A percentile compares a stretch with the other conserved stretches of the same genome.
These are phyloP conservation scores for Phytophthora fragariae DNA, from an alignment of 352 stramenopile species.

Conservation along the genomic window DNA sequence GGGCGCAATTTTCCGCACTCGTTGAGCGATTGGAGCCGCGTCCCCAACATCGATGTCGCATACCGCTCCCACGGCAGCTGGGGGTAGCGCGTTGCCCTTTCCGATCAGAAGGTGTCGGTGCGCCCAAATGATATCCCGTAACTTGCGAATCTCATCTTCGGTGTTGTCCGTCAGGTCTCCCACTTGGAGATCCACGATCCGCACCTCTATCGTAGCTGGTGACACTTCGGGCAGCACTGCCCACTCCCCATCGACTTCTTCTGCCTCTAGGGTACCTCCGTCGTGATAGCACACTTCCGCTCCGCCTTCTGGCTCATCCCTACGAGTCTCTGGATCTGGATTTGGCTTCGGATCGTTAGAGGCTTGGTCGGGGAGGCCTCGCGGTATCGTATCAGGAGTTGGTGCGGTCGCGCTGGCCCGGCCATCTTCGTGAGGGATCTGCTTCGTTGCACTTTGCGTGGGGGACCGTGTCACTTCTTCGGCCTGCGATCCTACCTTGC, in stretches of 20 bases:
- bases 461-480: no score
- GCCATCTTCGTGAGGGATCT: no score
- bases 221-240: slow-evolving; percentile 30
- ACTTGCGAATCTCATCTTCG: slow-evolving; percentile 19
- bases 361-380: no score
- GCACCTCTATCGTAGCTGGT: slow-evolving; percentile 3
- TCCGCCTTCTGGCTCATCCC: no score
- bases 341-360: no score
- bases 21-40: background rate
- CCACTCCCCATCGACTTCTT: slow-evolving; percentile 25
- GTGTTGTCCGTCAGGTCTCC: slow-evolving; percentile 8
- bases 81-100: background rate
- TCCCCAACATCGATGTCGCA: background rate
- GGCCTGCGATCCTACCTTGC: no score
- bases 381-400: no score
- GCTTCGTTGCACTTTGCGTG: no score
- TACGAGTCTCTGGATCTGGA: no score
- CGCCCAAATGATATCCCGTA: slow-evolving; percentile 32
- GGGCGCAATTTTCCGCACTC: background rate
- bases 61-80: background rate
- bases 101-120: slow-evolving; percentile 32
- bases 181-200: slow-evolving; percentile 31
- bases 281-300: slow-evolving; percentile 21
- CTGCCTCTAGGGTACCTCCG: slow-evolving; percentile 5
- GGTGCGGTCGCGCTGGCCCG: no score